Percentiles rank a stretch among this genome's conserved stretches.
phyloP scores from a whole-genome alignment of 2,329 filamentous ascomycete genomes.

The Penicillium sp. region DNA sequence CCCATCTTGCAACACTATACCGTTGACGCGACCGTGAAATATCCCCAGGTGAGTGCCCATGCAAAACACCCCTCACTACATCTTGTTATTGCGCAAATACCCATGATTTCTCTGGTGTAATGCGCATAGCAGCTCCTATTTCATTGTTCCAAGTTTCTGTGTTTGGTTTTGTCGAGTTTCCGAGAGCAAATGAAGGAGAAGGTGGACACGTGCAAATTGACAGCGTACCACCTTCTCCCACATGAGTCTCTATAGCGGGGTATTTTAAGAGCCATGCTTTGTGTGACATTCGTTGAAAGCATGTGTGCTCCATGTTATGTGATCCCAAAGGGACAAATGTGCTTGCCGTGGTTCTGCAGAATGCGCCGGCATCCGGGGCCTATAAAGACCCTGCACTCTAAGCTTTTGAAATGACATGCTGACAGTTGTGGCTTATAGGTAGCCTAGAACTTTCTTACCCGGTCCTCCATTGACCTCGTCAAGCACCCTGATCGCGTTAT shows the following conservation, averaged over 20 bases:
- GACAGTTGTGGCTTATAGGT: background rate
- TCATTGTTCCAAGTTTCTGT: background rate
- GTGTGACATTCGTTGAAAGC: background rate
- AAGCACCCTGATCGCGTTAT: background rate
- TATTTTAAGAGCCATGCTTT: background rate
- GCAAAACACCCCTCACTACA: constrained; percentile 13
- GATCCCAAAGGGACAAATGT: background rate
- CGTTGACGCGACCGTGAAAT: background rate
- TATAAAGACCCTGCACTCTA: background rate
- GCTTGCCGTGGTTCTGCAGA: background rate
- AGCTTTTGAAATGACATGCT: background rate
- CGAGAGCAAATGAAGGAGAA: background rate
- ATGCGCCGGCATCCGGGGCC: constrained; percentile 5
- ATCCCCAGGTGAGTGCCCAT: constrained; percentile 16
- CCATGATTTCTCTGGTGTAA: background rate
- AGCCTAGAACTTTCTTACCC: background rate
- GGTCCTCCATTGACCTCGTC: background rate
- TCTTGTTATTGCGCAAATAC: constrained; percentile 2
- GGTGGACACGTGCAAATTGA: constrained; percentile 13
- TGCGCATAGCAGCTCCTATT: background rate
- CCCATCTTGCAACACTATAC: background rate
- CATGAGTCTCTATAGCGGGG: background rate
- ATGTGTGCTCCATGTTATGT: background rate
- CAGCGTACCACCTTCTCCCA: constrained; percentile 1
- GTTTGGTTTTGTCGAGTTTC: background rate